Conservation (phyloP, 306 rosid species). For the Bauhinia variegata region DNA sequence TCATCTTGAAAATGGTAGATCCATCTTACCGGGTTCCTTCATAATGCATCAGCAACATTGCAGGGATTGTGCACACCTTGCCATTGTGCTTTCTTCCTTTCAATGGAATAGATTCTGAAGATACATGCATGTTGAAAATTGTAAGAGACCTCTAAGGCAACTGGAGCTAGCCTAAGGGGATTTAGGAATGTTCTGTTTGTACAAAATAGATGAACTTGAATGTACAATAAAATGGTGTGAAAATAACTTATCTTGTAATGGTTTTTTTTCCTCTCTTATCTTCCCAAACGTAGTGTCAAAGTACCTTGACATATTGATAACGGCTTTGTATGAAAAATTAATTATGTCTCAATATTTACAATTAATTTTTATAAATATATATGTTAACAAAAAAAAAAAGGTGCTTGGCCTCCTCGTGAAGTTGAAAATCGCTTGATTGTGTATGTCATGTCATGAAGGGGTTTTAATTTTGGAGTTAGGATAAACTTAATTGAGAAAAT, state of each 20-base stretch:
- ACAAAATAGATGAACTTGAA: slow-evolving; percentile 18
- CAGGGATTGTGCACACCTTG: background rate
- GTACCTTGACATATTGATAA: too few relatives aligned
- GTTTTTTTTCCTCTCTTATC: background rate
- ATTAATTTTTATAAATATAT: too few relatives aligned
- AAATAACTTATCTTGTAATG: slow-evolving; percentile 1
- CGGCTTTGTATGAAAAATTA: too few relatives aligned
- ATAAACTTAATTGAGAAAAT: too few relatives aligned
- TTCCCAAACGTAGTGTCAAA: too few relatives aligned
- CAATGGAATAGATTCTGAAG: slow-evolving; percentile 12
- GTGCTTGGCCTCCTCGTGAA: too few relatives aligned
- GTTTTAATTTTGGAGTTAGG: too few relatives aligned
- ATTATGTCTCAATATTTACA: too few relatives aligned
- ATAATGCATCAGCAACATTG: slow-evolving; percentile 37
- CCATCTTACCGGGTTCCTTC: slow-evolving; percentile 78
- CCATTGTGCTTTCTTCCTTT: background rate
- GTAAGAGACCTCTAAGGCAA: background rate
- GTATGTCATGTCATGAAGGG: too few relatives aligned
- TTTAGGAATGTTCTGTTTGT: background rate
- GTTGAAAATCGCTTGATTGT: too few relatives aligned
- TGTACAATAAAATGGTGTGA: background rate
- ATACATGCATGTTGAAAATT: slow-evolving; percentile 10
- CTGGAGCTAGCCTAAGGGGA: slow-evolving; percentile 25
- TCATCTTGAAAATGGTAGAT: slow-evolving; percentile 83
- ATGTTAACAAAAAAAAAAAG: too few relatives aligned